phyloP scores from a whole-genome alignment of 2,329 filamentous ascomycete species.

The Colletotrichum musicola region DNA sequence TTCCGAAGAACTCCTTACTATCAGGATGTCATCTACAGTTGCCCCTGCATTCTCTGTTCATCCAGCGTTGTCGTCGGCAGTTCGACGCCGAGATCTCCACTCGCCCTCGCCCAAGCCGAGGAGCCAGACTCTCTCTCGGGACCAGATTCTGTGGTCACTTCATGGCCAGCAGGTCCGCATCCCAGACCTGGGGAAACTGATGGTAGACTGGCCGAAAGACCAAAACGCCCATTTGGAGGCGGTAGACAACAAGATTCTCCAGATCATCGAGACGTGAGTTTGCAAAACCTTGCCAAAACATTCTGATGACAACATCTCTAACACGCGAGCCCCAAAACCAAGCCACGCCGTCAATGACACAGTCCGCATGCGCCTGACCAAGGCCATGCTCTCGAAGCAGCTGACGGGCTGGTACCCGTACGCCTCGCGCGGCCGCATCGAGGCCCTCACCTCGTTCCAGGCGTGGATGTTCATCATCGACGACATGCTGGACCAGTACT shows the following conservation, averaged over 20 bases:
- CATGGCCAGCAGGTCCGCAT: slow-evolving; percentile 30
- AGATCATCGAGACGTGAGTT: slow-evolving; percentile 25
- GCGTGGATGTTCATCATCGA: slow-evolving; percentile 33
- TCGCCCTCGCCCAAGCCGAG: neutral
- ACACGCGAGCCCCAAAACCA: neutral
- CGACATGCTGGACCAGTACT: slow-evolving; percentile 33
- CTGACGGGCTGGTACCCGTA: slow-evolving; percentile 31
- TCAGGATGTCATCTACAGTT: neutral
- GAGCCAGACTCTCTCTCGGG: neutral
- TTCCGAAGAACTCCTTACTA: neutral
- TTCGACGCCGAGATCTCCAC: neutral
- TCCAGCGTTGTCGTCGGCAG: slow-evolving; percentile 10
- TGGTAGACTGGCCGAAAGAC: slow-evolving; percentile 23
- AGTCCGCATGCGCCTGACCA: slow-evolving; percentile 29
- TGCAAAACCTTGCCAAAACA: neutral
- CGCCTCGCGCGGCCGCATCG: slow-evolving; percentile 19
- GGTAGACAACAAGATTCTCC: slow-evolving; percentile 16
- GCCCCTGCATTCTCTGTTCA: neutral
- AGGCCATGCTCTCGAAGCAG: slow-evolving; percentile 30
- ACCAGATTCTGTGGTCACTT: slow-evolving; percentile 18
- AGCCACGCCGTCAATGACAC: slow-evolving; percentile 29
- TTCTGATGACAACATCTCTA: neutral
- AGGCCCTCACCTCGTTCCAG: slow-evolving; percentile 32
- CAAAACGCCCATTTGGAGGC: slow-evolving; percentile 16
- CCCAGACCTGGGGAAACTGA: slow-evolving; percentile 18